These are phyloP conservation scores for Echinosophora koreensis DNA, from an alignment of 306 rosid genomes.

Conservation along the genomic window DNA sequence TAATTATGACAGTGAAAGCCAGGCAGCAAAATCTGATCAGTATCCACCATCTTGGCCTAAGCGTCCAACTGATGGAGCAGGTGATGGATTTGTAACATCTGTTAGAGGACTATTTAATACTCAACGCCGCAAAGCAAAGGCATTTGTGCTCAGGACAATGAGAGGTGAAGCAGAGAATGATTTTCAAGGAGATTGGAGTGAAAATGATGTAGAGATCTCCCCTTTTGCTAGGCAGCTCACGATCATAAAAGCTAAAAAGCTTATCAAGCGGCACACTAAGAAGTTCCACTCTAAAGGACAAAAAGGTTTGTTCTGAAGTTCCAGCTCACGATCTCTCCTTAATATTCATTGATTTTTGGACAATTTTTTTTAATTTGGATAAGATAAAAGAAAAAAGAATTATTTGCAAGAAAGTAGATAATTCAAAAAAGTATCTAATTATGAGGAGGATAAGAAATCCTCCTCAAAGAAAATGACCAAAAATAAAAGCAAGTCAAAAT, in stretches of 20 bases:
- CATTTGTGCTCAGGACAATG: conserved; percentile 80
- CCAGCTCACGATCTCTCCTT: no score
- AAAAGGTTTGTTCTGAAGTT: conserved; percentile 64
- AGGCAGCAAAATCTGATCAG: conserved; percentile 73
- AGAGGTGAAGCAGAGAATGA: conserved; percentile 86
- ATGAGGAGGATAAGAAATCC: conserved; percentile 16
- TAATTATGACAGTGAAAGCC: conserved; percentile 74
- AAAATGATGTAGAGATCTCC: conserved; percentile 68
- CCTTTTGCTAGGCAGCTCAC: conserved; percentile 94
- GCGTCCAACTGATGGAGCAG: conserved; percentile 95
- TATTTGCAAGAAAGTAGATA: conserved; percentile 16
- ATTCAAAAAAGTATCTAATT: not conserved
- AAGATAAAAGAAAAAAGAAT: not conserved
- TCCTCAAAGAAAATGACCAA: not conserved
- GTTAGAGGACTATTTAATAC: conserved; percentile 79
- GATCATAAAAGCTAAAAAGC: conserved; percentile 79
- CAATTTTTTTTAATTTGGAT: not conserved
- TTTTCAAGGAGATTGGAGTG: conserved; percentile 76
- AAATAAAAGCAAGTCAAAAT: not conserved
- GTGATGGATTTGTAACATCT: conserved; percentile 97
- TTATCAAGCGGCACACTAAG: conserved; percentile 74
- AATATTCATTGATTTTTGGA: conserved; percentile 7
- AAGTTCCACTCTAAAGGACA: conserved; percentile 68
- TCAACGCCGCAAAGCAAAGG: conserved; percentile 94
- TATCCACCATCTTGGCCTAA: conserved; percentile 71